Conservation (phyloP, 2,329 filamentous ascomycete genomes). For the Epicoccum nigrum region DNA sequence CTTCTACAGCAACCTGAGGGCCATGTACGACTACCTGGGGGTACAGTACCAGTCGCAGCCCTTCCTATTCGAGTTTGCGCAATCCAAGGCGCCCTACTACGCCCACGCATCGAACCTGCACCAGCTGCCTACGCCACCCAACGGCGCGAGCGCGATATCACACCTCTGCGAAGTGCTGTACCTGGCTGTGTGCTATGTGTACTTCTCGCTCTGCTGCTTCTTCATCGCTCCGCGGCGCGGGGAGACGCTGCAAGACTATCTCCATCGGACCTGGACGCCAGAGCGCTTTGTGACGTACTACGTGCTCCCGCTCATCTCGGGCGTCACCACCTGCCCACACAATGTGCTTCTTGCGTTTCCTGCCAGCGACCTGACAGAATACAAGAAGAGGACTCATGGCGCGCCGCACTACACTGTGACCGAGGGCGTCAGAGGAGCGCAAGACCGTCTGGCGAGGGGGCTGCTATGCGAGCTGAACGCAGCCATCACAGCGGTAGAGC, state of each 20-base stretch:
- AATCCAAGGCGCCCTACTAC: slow-evolving; percentile 51
- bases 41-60: slow-evolving; percentile 57
- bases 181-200: slow-evolving; percentile 58
- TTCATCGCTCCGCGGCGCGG: slow-evolving; percentile 49
- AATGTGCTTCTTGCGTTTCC: slow-evolving; percentile 58
- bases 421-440: slow-evolving; percentile 58
- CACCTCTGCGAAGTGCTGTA: slow-evolving; percentile 55
- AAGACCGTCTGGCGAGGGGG: slow-evolving; percentile 53
- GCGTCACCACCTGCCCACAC: slow-evolving; percentile 62
- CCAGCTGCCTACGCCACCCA: slow-evolving; percentile 53
- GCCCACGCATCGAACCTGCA: slow-evolving; percentile 63
- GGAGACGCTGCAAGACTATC: slow-evolving; percentile 59
- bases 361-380: slow-evolving; percentile 59
- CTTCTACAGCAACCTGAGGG: slow-evolving; percentile 62
- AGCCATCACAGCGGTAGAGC: slow-evolving; percentile 47
- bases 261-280: slow-evolving; percentile 58
- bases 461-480: slow-evolving; percentile 53
- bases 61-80: slow-evolving; percentile 62
- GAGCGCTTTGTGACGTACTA: slow-evolving; percentile 57
- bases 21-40: slow-evolving; percentile 62
- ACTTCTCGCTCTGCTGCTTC: slow-evolving; percentile 62
- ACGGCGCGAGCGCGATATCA: slow-evolving; percentile 40
- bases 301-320: slow-evolving; percentile 61
- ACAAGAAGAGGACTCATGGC: slow-evolving; percentile 56
- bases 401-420: slow-evolving; percentile 60